A percentile compares a stretch with the other conserved stretches of the same genome.
These are phyloP conservation scores for Filobasidium wieringae DNA, from an alignment of 768 basidiomycete species.

Conservation along the genomic window DNA sequence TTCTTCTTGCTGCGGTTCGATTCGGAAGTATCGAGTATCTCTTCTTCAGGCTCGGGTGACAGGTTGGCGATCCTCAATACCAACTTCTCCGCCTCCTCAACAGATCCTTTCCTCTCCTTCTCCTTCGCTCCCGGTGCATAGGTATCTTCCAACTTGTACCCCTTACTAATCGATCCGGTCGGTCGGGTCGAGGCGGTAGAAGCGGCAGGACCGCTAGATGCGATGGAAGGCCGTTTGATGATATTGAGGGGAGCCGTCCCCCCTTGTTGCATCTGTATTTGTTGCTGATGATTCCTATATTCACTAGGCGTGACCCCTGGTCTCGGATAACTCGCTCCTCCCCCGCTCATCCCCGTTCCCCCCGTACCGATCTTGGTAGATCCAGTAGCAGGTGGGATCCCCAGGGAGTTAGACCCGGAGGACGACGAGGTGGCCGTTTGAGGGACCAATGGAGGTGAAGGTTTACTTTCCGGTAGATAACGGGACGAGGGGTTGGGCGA, in stretches of 20 bases:
- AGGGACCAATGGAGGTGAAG: constrained; percentile 2
- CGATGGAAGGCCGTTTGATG: no score
- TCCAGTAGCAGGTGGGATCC: background rate
- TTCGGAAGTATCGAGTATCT: background rate
- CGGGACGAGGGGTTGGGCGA: background rate
- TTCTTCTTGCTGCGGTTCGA: background rate
- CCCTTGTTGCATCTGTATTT: background rate
- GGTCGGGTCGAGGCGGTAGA: background rate
- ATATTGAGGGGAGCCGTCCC: no score
- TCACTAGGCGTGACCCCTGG: constrained; percentile 5
- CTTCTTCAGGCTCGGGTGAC: background rate
- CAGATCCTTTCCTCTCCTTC: background rate
- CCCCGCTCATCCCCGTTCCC: background rate
- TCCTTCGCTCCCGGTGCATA: background rate
- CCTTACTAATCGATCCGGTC: background rate
- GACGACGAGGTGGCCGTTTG: constrained; percentile 6
- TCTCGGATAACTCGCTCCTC: background rate
- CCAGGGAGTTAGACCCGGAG: background rate
- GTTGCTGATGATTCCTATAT: constrained; percentile 3
- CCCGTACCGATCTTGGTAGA: no score
- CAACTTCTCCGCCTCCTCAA: background rate
- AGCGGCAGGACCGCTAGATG: background rate
- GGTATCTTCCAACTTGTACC: background rate
- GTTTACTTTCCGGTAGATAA: background rate
- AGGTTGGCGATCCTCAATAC: background rate